phyloP scores from a whole-genome alignment of 1,139 yeast species.

The Hyphopichia buzzinii region DNA sequence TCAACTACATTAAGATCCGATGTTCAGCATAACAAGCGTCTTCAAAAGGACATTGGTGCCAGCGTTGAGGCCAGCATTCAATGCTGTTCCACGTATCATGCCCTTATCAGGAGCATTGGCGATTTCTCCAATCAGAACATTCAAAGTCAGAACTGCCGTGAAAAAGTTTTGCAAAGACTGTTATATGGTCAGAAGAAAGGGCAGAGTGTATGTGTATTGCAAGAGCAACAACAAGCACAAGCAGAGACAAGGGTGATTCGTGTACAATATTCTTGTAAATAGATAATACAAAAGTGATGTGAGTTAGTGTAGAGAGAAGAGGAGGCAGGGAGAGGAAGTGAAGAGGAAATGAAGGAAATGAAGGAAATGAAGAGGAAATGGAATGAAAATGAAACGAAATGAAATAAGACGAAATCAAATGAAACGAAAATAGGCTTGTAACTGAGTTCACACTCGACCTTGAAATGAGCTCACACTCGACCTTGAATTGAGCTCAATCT shows the following conservation, averaged over 20 bases:
- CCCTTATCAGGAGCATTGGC: background rate
- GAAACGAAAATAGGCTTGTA: too few species aligned
- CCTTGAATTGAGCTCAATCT: too few species aligned
- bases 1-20: too few species aligned
- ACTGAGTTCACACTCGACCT: too few species aligned
- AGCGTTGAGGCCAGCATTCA: constrained; percentile 12
- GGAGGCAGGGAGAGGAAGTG: too few species aligned
- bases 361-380: too few species aligned
- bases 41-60: constrained; percentile 8
- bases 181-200: constrained; percentile 90
- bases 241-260: constrained; percentile 83
- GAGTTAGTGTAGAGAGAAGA: too few species aligned
- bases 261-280: background rate
- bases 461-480: too few species aligned
- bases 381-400: too few species aligned
- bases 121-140: constrained; percentile 20
- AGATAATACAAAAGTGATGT: too few species aligned
- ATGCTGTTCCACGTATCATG: constrained; percentile 17
- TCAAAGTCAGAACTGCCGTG: constrained; percentile 67
- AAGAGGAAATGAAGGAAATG: too few species aligned
- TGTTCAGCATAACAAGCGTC: background rate
- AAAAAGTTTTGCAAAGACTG: constrained; percentile 92
- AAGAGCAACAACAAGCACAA: constrained; percentile 92
- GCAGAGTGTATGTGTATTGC: constrained; percentile 89
- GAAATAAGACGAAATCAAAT: too few species aligned